Percentiles rank a stretch among this genome's conserved stretches.
Conservation (phyloP, 352 stramenopile species). For the Globisporangium parvum region DNA sequence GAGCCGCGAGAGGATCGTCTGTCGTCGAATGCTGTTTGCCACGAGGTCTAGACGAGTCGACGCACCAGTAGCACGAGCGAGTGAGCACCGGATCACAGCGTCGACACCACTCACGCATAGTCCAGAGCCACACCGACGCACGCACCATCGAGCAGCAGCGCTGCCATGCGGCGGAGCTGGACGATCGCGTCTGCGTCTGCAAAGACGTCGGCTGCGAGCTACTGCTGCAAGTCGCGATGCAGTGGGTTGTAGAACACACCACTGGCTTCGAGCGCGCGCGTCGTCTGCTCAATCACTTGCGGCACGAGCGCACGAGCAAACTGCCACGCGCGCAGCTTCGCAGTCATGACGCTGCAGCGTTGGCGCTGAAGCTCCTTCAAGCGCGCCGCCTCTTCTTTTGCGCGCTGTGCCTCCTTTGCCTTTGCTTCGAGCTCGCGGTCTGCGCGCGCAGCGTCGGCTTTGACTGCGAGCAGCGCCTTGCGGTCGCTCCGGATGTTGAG, state of each 20-base stretch:
- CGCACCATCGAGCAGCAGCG: conserved; percentile 41
- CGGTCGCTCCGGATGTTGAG: conserved; percentile 31
- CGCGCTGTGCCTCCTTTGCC: conserved; percentile 35
- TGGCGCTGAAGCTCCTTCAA: conserved; percentile 34
- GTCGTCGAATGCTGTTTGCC: conserved; percentile 28
- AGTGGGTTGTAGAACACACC: conserved; percentile 70
- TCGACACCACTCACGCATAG: too few species aligned
- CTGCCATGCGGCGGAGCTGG: conserved; percentile 26
- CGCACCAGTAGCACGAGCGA: background rate
- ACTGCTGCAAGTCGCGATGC: conserved; percentile 36
- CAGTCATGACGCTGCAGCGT: conserved; percentile 33
- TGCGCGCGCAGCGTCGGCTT: conserved; percentile 29
- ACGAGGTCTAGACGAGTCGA: conserved; percentile 30
- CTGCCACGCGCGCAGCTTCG: conserved; percentile 60
- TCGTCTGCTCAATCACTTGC: conserved; percentile 27
- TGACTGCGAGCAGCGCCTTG: conserved; percentile 34
- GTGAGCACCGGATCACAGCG: background rate
- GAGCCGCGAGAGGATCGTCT: conserved; percentile 39
- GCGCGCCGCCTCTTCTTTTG: conserved; percentile 44
- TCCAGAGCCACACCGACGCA: background rate
- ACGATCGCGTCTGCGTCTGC: conserved; percentile 34
- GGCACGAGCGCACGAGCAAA: conserved; percentile 40
- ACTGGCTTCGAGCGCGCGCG: conserved; percentile 24
- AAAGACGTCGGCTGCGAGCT: conserved; percentile 40
- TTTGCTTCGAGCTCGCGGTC: conserved; percentile 50